A percentile compares a stretch with the other conserved stretches of the same genome.
These are phyloP conservation scores for Penicillium oxalicum DNA, from an alignment of 2,329 filamentous ascomycete genomes.

Conservation along the genomic window DNA sequence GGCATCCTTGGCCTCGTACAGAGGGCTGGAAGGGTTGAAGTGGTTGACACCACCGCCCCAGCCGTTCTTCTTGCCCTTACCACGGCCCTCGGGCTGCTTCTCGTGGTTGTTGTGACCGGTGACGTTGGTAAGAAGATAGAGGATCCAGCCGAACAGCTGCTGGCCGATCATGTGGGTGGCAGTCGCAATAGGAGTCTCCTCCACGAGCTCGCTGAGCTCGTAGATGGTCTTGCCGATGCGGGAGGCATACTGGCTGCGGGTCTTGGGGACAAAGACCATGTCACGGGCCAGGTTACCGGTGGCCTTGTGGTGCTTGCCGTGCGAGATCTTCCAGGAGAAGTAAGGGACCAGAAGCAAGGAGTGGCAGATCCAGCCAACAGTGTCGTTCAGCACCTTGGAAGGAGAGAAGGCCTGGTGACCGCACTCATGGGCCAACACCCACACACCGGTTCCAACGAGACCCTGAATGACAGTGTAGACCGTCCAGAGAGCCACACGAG, in stretches of 20 bases:
- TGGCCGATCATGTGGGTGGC: conserved; percentile 68
- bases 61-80: conserved; percentile 86
- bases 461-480: conserved; percentile 77
- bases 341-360: conserved; percentile 87
- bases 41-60: conserved; percentile 80
- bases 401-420: conserved; percentile 94
- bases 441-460: conserved; percentile 85
- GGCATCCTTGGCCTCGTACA: conserved; percentile 88
- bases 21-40: conserved; percentile 78
- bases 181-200: conserved; percentile 88
- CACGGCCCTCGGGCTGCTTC: conserved; percentile 85
- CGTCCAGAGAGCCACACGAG: conserved; percentile 61
- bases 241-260: conserved; percentile 71
- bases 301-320: conserved; percentile 99
- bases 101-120: conserved; percentile 96
- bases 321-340: conserved; percentile 99
- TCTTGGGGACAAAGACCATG: conserved; percentile 98
- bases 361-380: conserved; percentile 86
- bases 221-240: conserved; percentile 69
- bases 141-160: conserved; percentile 87
- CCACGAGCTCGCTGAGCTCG: conserved; percentile 80
- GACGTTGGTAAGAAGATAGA: conserved; percentile 86
- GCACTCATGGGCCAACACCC: conserved; percentile 97
- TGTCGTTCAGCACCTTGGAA: conserved; percentile 86
- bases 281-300: conserved; percentile 95